phyloP scores from a whole-genome alignment of 768 basidiomycete species.

The Ramaria sp. region DNA sequence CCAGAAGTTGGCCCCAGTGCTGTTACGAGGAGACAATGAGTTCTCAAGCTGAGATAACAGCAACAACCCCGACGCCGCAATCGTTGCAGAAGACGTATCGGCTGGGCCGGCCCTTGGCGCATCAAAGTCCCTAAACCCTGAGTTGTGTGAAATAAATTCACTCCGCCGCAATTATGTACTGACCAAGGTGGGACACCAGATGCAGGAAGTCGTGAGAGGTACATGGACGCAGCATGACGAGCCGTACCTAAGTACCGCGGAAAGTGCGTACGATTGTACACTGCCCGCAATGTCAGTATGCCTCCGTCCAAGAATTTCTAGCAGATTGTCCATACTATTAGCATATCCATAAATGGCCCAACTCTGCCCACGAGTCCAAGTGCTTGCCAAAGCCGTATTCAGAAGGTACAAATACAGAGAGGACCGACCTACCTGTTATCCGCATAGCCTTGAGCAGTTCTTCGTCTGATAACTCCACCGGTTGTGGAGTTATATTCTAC shows the following conservation, averaged over 20 bases:
- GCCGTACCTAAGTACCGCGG: constrained; percentile 48
- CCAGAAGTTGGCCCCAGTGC: constrained; percentile 28
- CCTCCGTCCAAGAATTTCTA: background rate
- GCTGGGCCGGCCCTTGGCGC: constrained; percentile 46
- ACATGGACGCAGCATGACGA: constrained; percentile 46
- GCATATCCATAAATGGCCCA: constrained; percentile 66
- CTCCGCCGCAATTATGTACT: constrained; percentile 5
- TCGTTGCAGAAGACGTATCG: constrained; percentile 61
- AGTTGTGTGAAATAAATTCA: background rate
- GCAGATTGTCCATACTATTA: constrained; percentile 36
- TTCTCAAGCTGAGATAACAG: constrained; percentile 37
- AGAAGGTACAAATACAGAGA: background rate
- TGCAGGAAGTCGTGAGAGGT: constrained; percentile 45
- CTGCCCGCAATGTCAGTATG: constrained; percentile 22
- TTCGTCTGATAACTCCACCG: constrained; percentile 43
- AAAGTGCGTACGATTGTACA: constrained; percentile 46
- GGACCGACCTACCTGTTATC: constrained; percentile 24
- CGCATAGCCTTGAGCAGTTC: constrained; percentile 54
- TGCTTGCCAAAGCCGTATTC: constrained; percentile 27
- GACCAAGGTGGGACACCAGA: constrained; percentile 64
- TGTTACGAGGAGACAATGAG: constrained; percentile 22
- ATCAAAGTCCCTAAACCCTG: constrained; percentile 52
- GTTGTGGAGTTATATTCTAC: constrained; percentile 59
- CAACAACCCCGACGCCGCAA: constrained; percentile 49
- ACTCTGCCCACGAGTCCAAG: constrained; percentile 66